Conservation (phyloP, 2,329 filamentous ascomycete species). For the Penicillium sumatraense region DNA sequence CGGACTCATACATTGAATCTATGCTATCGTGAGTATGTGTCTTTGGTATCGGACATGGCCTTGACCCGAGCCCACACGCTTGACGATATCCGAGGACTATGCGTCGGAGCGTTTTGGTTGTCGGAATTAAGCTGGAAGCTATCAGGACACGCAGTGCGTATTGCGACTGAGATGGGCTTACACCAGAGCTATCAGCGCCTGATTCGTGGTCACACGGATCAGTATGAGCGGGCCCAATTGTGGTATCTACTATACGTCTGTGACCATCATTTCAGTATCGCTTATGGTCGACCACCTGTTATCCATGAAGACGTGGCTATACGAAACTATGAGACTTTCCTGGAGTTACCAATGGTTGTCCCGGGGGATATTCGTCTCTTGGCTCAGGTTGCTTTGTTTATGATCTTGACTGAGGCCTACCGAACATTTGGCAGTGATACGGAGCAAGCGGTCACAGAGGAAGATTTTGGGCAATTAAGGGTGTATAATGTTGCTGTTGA, state of each 20-base stretch:
- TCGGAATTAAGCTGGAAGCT: slow-evolving; percentile 67
- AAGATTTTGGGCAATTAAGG: slow-evolving; percentile 56
- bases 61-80: slow-evolving; percentile 62
- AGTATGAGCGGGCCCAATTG: slow-evolving; percentile 61
- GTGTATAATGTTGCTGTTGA: slow-evolving; percentile 55
- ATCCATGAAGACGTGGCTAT: slow-evolving; percentile 63
- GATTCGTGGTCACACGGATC: slow-evolving; percentile 52
- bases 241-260: slow-evolving; percentile 70
- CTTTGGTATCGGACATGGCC: slow-evolving; percentile 61
- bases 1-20: slow-evolving; percentile 57
- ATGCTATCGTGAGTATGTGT: slow-evolving; percentile 63
- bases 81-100: slow-evolving; percentile 64
- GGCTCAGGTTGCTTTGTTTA: slow-evolving; percentile 63
- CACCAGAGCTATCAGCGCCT: slow-evolving; percentile 59
- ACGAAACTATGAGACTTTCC: slow-evolving; percentile 61
- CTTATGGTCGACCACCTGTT: slow-evolving; percentile 63
- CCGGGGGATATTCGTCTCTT: slow-evolving; percentile 61
- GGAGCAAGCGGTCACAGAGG: slow-evolving; percentile 55
- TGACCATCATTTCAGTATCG: slow-evolving; percentile 68
- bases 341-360: slow-evolving; percentile 57
- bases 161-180: slow-evolving; percentile 62
- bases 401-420: slow-evolving; percentile 61
- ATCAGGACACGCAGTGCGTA: slow-evolving; percentile 62
- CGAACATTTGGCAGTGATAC: slow-evolving; percentile 63
- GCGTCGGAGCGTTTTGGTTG: slow-evolving; percentile 66